These are phyloP conservation scores for Geotrichum carabidarum DNA, from an alignment of 1,139 yeast genomes.

Conservation along the genomic window DNA sequence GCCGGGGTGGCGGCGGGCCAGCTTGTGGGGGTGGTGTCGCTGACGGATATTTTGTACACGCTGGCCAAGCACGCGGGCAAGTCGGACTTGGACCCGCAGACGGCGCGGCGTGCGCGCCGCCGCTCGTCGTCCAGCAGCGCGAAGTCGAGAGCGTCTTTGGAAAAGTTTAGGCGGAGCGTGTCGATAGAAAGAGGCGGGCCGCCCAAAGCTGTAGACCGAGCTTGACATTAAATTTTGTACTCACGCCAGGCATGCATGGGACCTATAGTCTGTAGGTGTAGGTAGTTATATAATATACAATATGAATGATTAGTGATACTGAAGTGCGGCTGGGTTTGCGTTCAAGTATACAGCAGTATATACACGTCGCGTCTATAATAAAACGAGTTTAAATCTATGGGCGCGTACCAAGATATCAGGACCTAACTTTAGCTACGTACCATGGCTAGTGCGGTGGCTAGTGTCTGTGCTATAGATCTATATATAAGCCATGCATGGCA, in stretches of 20 bases:
- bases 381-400: no score
- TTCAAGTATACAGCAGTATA: no score
- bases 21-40: conserved; percentile 81
- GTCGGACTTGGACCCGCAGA: conserved; percentile 70
- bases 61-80: conserved; percentile 67
- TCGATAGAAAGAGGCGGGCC: conserved; percentile 19
- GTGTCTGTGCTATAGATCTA: no score
- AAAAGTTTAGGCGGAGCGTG: conserved; percentile 22
- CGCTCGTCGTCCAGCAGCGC: conserved; percentile 43
- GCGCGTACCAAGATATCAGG: no score
- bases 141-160: conserved; percentile 26
- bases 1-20: conserved; percentile 60
- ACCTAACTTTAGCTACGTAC: no score
- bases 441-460: no score
- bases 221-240: no score
- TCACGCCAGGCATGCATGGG: no score
- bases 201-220: no score
- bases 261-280: background rate
- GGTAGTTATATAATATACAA: background rate
- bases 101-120: conserved; percentile 85
- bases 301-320: background rate
- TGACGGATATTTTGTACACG: conserved; percentile 80
- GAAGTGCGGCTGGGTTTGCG: background rate
- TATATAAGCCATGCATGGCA: no score
- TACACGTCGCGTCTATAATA: no score